Evolutionary conservation across 2,329 filamentous ascomycete species (phyloP).

Genomic region (Arachnomyces sp.): DNA sequence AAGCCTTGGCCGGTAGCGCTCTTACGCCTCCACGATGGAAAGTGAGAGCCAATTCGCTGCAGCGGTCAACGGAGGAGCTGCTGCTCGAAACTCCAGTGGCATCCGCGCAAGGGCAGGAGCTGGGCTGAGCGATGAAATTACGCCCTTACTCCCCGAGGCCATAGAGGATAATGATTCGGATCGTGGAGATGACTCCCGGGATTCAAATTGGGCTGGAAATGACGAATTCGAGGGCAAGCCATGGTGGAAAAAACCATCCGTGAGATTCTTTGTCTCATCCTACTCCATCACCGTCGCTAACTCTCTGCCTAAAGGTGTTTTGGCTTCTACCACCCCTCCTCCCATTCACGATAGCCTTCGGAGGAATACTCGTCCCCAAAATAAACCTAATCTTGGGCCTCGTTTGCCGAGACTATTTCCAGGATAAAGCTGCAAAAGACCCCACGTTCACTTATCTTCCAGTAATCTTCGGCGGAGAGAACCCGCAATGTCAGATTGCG

Average conservation of each 20-base stretch:
- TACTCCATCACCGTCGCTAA: slow-evolving; percentile 3
- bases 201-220: slow-evolving; percentile 11
- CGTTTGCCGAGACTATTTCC: slow-evolving; percentile 74
- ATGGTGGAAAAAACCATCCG: slow-evolving; percentile 45
- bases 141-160: slow-evolving; percentile 7
- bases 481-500: slow-evolving; percentile 70
- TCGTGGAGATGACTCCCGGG: background rate
- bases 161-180: background rate
- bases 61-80: slow-evolving; percentile 3
- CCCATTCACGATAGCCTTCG: slow-evolving; percentile 76
- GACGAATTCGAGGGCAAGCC: slow-evolving; percentile 34
- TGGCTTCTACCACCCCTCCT: slow-evolving; percentile 78
- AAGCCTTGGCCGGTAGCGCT: no score
- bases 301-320: slow-evolving; percentile 50
- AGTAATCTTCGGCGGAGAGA: slow-evolving; percentile 58
- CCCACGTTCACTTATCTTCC: slow-evolving; percentile 55
- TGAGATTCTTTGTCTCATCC: slow-evolving; percentile 22
- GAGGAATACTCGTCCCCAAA: slow-evolving; percentile 75
- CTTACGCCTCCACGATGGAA: no score
- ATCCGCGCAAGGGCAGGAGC: no score
- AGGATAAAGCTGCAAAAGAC: slow-evolving; percentile 53
- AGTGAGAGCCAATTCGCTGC: no score
- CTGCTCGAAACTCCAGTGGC: no score
- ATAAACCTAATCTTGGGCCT: slow-evolving; percentile 78
- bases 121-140: slow-evolving; percentile 4